Base-by-base conservation (phyloP, 768 basidiomycete genomes). In the Gelatoporia subvermispora region DNA sequence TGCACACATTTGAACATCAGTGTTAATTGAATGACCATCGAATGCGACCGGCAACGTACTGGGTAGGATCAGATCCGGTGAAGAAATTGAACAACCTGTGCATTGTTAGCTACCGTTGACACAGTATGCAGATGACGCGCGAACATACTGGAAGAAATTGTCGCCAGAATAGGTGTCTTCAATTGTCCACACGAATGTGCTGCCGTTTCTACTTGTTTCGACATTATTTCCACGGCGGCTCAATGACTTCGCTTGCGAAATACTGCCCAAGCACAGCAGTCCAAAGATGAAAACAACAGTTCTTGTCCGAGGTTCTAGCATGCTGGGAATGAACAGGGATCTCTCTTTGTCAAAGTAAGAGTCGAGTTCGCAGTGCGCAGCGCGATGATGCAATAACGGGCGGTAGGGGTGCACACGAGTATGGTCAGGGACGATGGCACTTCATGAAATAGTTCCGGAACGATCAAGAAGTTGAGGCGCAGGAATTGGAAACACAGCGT, bases 141-240 rank as follows among this genome's bases (percentile, higher is more conserved):
- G 64, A 64, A 65, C 71, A 43, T 50, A 88, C 87, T 87, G 76
- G 60, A 87, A 88, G 65, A 89, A 89, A 0, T 68, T 77, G 45
- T 72, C 55, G 13, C 87, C 86, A 38, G 76, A 72, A 59, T 84
- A 88, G 3, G 75, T 78, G 59, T 86, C 85, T 65, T 85, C 61
- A 10, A 77, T 75, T 13, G 85, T 67, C 86, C 86, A 89, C 5
- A 87, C 59, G 55, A 77, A 81, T 7, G 65, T 72, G 3, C 78
- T 69, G 16, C 73, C 77, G 50, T 81, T 69, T 2, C 72, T 51
- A 35, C 71, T 72, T 21, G 64, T 67, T 48, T 75, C 73, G 24
- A 75, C 49, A 17, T 41, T 45, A 25, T 42, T 51, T 8, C 52
- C 38, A 31, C 57, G 49, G 39, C 45, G 50, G 22, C 53, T 48